Evolutionary conservation across 345 rosid species (phyloP), one percentile per base, ranked within the genome.

Genomic region (Aquilaria malaccensis): DNA sequence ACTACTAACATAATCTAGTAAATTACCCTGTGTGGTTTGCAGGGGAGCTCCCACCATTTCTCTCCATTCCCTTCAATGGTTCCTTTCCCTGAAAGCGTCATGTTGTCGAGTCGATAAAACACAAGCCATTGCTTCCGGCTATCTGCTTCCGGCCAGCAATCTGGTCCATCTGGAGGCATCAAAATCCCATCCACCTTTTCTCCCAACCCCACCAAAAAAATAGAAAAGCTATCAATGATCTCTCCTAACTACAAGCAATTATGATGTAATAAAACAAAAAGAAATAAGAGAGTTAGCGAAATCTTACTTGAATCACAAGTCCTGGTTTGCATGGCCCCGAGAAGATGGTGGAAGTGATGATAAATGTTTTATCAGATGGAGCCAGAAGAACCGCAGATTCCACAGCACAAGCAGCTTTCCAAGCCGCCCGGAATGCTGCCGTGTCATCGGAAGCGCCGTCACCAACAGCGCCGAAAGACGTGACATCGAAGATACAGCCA

Each of bases 41-140:
- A 90, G 61, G 99, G 99, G 52, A 94, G 82, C 45, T 94, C 95
- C 99, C 99, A 94, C 99, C 99, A 94, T 56, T 86, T 77, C 74
- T 81, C 89, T 54, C 97, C 99, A 58, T 94, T 94, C 51, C 99
- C 99, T 82, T 94, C 96, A 31, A 94, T 77, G 66, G 90, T 83
- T 47, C 99, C 97, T 52, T 68, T 72, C 6, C 97, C 99, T 0
- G 86, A 72, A 71, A 94, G 76, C 29, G 80, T 86, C 76, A 94
- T 60, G 33, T 74, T 66, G 10, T 86, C 68, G 2, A 94, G 86
- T 57, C 81, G 73, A 56, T 94, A 94, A 77, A 94, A 94, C 61
- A 94, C 89, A 1, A 94, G 87, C 99, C 99, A 94, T 59, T 94
- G 99, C 45, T 66, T 81, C 15, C 47, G 70, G 70, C 94, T 91